A percentile compares a stretch with the other conserved stretches of the same genome.
Conservation (phyloP, 345 rosid genomes). For the Euphorbia pulcherrima region DNA sequence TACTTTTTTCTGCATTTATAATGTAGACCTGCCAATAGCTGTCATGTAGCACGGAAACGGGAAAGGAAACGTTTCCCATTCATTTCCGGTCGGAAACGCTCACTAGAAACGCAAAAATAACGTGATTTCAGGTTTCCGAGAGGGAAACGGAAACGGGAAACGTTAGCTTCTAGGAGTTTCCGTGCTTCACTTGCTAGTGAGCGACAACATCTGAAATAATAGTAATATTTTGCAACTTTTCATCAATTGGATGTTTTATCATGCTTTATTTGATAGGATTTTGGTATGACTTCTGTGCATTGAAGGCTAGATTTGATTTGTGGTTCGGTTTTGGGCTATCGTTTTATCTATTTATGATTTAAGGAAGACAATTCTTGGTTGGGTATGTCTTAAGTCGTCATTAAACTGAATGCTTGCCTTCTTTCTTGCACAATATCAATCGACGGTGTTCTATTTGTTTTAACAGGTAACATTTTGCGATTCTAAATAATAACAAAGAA, state of each 20-base stretch:
- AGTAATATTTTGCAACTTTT: background rate
- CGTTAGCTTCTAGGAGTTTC: too few relatives aligned
- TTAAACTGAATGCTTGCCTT: background rate
- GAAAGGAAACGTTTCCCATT: too few relatives aligned
- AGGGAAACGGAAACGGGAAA: too few relatives aligned
- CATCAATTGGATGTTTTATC: background rate
- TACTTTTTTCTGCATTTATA: background rate
- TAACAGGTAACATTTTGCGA: slow-evolving; percentile 19
- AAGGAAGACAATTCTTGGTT: background rate
- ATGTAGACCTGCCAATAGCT: background rate
- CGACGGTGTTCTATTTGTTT: background rate
- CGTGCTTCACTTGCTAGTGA: too few relatives aligned
- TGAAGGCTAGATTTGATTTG: slow-evolving; percentile 2
- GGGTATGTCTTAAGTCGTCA: background rate
- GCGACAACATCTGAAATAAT: background rate
- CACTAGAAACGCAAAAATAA: too few relatives aligned
- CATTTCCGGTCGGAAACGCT: too few relatives aligned
- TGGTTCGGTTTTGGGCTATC: background rate
- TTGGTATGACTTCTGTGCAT: background rate
- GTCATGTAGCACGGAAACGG: too few relatives aligned
- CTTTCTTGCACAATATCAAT: background rate
- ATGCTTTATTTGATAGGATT: background rate
- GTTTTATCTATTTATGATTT: background rate
- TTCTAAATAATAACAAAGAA: slow-evolving; percentile 10
- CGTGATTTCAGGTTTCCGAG: too few relatives aligned